Percentiles rank a stretch among this genome's conserved stretches.
Conservation (phyloP, 2,329 filamentous ascomycete species). For the Colletotrichum karsti region DNA sequence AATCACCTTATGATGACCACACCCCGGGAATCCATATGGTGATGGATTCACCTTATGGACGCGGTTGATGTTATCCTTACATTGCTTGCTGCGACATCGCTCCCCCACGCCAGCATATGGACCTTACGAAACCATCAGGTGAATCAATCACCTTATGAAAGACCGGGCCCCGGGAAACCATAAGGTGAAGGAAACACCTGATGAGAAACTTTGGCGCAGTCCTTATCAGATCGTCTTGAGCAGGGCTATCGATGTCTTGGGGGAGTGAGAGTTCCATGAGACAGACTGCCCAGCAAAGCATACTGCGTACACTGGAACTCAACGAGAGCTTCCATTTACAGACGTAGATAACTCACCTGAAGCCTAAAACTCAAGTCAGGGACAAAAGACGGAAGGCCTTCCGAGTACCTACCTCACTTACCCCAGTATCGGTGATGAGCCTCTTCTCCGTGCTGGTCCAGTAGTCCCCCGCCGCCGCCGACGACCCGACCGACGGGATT, state of each 20-base stretch:
- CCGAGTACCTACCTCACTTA: too few species aligned
- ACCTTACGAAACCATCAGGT: too few species aligned
- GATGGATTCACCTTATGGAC: not conserved
- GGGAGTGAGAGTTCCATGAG: not conserved
- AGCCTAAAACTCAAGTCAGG: not conserved
- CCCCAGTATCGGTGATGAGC: not conserved
- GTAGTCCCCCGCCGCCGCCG: not conserved
- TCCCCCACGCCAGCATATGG: too few species aligned
- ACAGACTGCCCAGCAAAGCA: not conserved
- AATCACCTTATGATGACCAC: not conserved
- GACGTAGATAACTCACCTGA: too few species aligned
- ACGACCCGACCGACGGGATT: too few species aligned
- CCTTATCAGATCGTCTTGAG: conserved; percentile 1
- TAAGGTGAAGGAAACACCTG: not conserved
- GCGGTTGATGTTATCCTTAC: not conserved
- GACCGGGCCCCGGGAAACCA: not conserved
- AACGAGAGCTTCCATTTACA: too few species aligned
- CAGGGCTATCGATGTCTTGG: not conserved
- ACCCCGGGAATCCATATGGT: not conserved
- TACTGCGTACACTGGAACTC: not conserved
- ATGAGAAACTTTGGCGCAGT: not conserved
- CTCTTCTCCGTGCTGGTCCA: not conserved
- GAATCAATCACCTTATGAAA: not conserved
- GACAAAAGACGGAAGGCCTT: not conserved
- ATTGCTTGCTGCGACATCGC: too few species aligned